phyloP scores from a whole-genome alignment of 2,329 filamentous ascomycete genomes.

The Alternaria atra region DNA sequence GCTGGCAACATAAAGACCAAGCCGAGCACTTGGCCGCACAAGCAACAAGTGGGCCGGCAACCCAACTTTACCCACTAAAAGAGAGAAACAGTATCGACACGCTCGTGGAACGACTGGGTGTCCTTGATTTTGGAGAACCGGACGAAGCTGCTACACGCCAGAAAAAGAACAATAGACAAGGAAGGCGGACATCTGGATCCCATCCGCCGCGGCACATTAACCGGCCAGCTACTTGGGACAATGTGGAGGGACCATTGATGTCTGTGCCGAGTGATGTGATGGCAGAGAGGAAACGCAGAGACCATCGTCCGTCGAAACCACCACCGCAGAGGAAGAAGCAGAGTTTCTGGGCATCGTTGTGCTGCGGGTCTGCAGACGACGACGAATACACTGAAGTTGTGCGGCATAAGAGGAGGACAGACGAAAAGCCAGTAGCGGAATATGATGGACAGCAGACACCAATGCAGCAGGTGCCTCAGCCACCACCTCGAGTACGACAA shows the following conservation, averaged over 20 bases:
- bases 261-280: conserved; percentile 53
- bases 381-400: conserved; percentile 53
- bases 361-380: conserved; percentile 51
- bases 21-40: conserved; percentile 58
- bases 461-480: conserved; percentile 26
- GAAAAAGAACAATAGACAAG: conserved; percentile 32
- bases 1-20: conserved; percentile 96
- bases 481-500: conserved; percentile 14
- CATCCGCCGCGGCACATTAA: conserved; percentile 39
- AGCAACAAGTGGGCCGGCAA: conserved; percentile 37
- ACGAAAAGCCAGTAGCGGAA: conserved; percentile 10
- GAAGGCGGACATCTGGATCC: conserved; percentile 24
- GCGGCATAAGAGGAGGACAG: conserved; percentile 50
- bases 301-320: conserved; percentile 28
- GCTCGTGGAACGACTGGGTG: conserved; percentile 78
- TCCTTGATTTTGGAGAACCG: conserved; percentile 69
- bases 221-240: conserved; percentile 56
- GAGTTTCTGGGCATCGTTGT: conserved; percentile 55
- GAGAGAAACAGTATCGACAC: conserved; percentile 85
- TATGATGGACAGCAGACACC: conserved; percentile 17
- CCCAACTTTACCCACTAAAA: conserved; percentile 65
- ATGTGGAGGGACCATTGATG: conserved; percentile 57
- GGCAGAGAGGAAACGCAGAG: conserved; percentile 35
- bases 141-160: conserved; percentile 50
- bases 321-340: conserved; percentile 40